phyloP scores from a whole-genome alignment of 352 stramenopile species.

The Phytophthora meadii region DNA sequence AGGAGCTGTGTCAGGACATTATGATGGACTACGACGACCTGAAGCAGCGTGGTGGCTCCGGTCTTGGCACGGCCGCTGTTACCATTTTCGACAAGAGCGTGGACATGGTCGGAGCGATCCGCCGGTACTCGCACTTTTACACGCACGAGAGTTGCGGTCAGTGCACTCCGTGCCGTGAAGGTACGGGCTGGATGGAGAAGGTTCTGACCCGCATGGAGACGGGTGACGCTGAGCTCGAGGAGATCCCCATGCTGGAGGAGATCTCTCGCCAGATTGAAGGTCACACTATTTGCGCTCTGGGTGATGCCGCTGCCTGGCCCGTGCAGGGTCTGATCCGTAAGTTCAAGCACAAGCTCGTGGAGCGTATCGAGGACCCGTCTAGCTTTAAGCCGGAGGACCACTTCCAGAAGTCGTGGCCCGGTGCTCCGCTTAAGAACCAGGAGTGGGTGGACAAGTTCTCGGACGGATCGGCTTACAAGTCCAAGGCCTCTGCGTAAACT shows the following conservation, averaged over 20 bases:
- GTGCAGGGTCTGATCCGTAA: constrained; percentile 98
- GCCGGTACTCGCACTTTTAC: constrained; percentile 99
- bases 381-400: constrained; percentile 95
- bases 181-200: constrained; percentile 97
- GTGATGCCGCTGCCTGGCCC: constrained; percentile 99
- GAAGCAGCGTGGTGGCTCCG: constrained; percentile 93
- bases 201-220: constrained; percentile 99
- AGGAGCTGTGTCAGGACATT: constrained; percentile 94
- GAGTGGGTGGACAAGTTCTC: constrained; percentile 95
- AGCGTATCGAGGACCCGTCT: constrained; percentile 96
- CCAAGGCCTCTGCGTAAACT: constrained; percentile 55
- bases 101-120: constrained; percentile 99
- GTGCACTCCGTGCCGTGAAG: constrained; percentile 99
- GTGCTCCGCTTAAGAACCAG: constrained; percentile 95
- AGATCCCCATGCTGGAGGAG: constrained; percentile 99
- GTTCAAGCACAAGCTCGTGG: constrained; percentile 99
- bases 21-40: constrained; percentile 99
- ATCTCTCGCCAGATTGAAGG: constrained; percentile 99
- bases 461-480: constrained; percentile 92
- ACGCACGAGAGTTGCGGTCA: constrained; percentile 99
- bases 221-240: constrained; percentile 96
- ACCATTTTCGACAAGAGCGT: constrained; percentile 99
- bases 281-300: constrained; percentile 99
- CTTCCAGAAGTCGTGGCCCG: constrained; percentile 96
- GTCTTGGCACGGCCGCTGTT: constrained; percentile 97